Evolutionary conservation across 2,329 filamentous ascomycete species (phyloP), one percentile per base, ranked within the genome.

Genomic region (Aspergillus brunneoviolaceus): DNA sequence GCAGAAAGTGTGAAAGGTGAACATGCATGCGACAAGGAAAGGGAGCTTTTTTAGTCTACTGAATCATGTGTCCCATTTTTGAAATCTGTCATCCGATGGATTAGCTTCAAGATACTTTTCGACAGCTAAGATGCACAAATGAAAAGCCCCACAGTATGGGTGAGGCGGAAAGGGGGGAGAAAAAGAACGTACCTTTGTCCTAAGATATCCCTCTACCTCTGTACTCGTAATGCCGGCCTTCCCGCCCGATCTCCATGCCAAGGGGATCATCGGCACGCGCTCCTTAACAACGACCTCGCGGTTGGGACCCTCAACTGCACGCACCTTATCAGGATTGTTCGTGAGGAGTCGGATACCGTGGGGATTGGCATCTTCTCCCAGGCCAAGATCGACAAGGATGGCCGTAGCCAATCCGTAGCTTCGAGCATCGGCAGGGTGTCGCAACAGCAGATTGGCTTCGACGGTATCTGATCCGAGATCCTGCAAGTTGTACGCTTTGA

Each of bases 401-500:
- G 94, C 93, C 1, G 95, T 99, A 2, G 95, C 95, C n/a, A 99
- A 79, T 1, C 95, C 95, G 71, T 99, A 99, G 68, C 91, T 96
- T 57, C 95, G 83, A 23, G 95, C 95, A 75, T 99, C 95, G 1
- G 95, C 95, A 0, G 95, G 95, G 76, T 99, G 95, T 49, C 95
- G 83, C 48, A 99, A 81, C 25, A 98, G 76, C 50, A 99, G 79
- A 70, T 99, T 99, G 2, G 95, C 95, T 78, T 99, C 92, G 39
- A 98, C 96, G 0, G 95, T 99, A 76, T 99, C 95, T n/a, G 90
- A 93, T 0, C 95, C 95, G 27, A 99, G 81, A 77, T 99, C 95
- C 75, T 99, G 95, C 49, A 99, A 81, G 72, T 99, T 99, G 77
- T 99, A 99, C 4, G 95, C 95, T 78, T 99, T 98, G 45, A 99